Evolutionary conservation across 2,329 filamentous ascomycete species (phyloP).

Genomic region (Thermothelomyces thermophilus): DNA sequence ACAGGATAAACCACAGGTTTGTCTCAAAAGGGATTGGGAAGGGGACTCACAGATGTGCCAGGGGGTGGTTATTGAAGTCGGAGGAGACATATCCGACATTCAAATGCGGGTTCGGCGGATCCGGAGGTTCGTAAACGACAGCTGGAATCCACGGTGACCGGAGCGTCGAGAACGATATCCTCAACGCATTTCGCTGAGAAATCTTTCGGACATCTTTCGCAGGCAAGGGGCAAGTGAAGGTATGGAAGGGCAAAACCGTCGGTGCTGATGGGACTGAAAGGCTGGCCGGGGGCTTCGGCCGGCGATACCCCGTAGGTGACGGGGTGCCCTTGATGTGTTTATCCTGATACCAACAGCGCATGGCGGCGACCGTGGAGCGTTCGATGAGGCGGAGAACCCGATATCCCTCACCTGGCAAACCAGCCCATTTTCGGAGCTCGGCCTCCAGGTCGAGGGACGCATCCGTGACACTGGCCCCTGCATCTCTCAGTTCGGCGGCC

Average conservation of each 20-base stretch:
- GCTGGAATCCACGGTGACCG: conserved; percentile 77
- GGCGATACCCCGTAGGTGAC: conserved; percentile 54
- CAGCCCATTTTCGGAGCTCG: conserved; percentile 56
- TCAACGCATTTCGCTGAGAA: conserved; percentile 86
- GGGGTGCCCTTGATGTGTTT: conserved; percentile 58
- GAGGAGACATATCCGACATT: conserved; percentile 95
- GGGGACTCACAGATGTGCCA: conserved; percentile 69
- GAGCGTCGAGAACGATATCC: conserved; percentile 87
- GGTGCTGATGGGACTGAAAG: conserved; percentile 80
- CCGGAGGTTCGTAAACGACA: conserved; percentile 76
- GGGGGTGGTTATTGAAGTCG: conserved; percentile 96
- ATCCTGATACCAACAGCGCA: conserved; percentile 85
- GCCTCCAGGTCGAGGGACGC: conserved; percentile 33
- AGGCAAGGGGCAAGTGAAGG: conserved; percentile 89
- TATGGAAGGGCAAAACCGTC: conserved; percentile 94
- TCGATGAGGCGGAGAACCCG: conserved; percentile 78
- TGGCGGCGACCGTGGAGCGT: conserved; percentile 68
- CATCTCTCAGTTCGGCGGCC: conserved; percentile 38
- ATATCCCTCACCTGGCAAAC: conserved; percentile 80
- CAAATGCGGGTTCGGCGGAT: conserved; percentile 74
- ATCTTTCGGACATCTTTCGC: conserved; percentile 89
- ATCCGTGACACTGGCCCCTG: conserved; percentile 33
- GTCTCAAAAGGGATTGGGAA: background rate
- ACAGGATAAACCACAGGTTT: background rate
- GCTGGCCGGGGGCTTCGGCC: conserved; percentile 65